Evolutionary conservation across 129 eudicot genomes (phyloP), one percentile per base, ranked within the genome.

Genomic region (Scalesia atractyloides): DNA sequence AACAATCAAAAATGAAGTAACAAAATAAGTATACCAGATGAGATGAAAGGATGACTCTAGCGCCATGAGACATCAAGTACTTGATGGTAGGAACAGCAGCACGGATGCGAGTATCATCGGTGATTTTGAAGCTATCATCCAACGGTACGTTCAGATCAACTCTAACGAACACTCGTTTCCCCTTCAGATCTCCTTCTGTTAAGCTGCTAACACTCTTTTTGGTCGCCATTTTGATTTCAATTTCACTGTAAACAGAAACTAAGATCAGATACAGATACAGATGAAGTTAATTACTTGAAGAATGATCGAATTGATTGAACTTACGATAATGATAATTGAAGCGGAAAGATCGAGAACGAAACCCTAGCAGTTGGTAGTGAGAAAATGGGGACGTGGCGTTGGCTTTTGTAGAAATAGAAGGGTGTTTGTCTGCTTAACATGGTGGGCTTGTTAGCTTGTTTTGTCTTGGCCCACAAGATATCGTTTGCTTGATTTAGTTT

Each of bases 151-250:
- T 76, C 7, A 76, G 68, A 84, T 87, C 93, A 16, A 80, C 93
- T 44, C 93, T 74, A 6, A 87, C 89, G 54, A 87, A 84, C 47
- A 87, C 93, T 63, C 77, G 77, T 76, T 87, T 87, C n/a, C 92
- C 92, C 79, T 84, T 87, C 34, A 87, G 84, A 84, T 87, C 97
- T 56, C 70, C 86, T 79, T 87, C 91, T 26, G 75, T 83, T 76
- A 91, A 22, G 0, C 89, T 69, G 18, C 91, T 85, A 0, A 91
- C 95, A 20, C 95, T 91, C 95, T 80, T 91, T 76, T 91, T 91
- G 5, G 91, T 83, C 69, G 97, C 95, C 97, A 91, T 91, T 80
- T 71, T 5, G 0, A 33, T 18, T 39, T 52, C 64, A 69, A 51
- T 52, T 69, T 69, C 74, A 19, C 66, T 70, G 8, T 16, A 52